Evolutionary conservation across 495 filamentous ascomycete genomes (phyloP), one percentile per base, ranked within the genome.

Genomic region (Aspergillus funiculosus): DNA sequence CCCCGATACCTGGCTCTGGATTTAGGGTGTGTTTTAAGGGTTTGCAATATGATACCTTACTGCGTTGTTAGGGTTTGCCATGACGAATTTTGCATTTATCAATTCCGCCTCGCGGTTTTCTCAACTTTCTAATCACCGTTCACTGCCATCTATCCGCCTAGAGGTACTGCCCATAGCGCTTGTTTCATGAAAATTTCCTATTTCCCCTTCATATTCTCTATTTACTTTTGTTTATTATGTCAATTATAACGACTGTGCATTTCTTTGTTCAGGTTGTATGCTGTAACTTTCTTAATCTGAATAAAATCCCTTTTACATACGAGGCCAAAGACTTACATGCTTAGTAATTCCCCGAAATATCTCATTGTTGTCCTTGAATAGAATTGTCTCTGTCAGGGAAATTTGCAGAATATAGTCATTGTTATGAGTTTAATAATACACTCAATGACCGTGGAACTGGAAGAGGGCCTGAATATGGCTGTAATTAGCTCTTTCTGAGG

Each of bases 11-110:
- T 58, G 53, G 50, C 54, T 50, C 50, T 52, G 57, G 51, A 45
- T 57, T 42, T 56, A 48, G 46, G 49, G 51, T 31, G 54, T 59
- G 39, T 58, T 59, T 57, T 50, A 48, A 51, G 48, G 40, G 46
- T 53, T 44, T 53, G 50, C 54, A 46, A 52, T 50, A 63, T 68
- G 63, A 71, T 68, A 71, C 63, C 63, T 64, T 50, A 41, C 50
- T 45, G 53, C 57, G 52, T 53, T 47, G 42, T 46, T 48, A 38
- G 46, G 41, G 49, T 51, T 54, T 49, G 37, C 61, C 30, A 60
- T 48, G 56, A 64, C 43, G 53, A 46, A 55, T 58, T 46, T 31
- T 48, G 46, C 53, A 43, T 51, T 52, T 52, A 55, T 59, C 51
- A 36, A 41, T 29, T 50, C 57, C 43, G 13, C n/a, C n/a, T n/a